Percentiles rank a stretch among this genome's conserved stretches.
Conservation (phyloP, 129 eudicot genomes). For the Ambrosia trifida region DNA sequence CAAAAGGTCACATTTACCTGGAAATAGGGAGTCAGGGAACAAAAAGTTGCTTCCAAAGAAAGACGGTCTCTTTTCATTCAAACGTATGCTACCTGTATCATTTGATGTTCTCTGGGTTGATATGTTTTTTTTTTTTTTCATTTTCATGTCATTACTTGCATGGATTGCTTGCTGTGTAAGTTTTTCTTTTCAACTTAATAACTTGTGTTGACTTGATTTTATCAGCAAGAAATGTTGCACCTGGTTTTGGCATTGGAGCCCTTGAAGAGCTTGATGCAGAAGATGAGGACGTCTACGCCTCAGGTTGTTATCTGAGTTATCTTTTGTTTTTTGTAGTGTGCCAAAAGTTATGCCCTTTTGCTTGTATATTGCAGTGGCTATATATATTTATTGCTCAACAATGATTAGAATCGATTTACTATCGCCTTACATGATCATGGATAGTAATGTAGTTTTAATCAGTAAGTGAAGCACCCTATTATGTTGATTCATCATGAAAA, state of each 20-base stretch:
- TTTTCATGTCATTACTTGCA: constrained; percentile 13
- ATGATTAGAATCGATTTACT: background rate
- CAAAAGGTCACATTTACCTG: constrained; percentile 62
- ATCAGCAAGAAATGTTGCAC: constrained; percentile 83
- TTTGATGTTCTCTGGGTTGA: background rate
- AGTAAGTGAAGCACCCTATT: constrained; percentile 2
- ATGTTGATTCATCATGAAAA: constrained; percentile 5
- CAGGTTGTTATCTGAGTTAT: constrained; percentile 43
- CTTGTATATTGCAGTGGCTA: background rate
- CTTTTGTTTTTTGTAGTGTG: background rate
- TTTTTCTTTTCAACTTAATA: constrained; percentile 17
- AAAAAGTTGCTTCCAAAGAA: constrained; percentile 42
- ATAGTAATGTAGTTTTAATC: background rate
- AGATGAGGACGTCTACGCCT: constrained; percentile 87
- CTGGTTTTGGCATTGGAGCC: constrained; percentile 99
- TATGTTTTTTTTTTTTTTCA: background rate
- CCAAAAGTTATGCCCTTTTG: constrained; percentile 13
- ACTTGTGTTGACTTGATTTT: constrained; percentile 31
- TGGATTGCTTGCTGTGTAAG: constrained; percentile 13
- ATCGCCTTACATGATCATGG: constrained; percentile 2
- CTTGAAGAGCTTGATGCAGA: constrained; percentile 95
- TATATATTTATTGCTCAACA: background rate
- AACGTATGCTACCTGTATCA: constrained; percentile 39
- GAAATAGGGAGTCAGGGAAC: constrained; percentile 40
- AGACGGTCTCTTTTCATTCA: constrained; percentile 57